Conservation (phyloP, 306 rosid species). For the Lathyrus oleraceus region DNA sequence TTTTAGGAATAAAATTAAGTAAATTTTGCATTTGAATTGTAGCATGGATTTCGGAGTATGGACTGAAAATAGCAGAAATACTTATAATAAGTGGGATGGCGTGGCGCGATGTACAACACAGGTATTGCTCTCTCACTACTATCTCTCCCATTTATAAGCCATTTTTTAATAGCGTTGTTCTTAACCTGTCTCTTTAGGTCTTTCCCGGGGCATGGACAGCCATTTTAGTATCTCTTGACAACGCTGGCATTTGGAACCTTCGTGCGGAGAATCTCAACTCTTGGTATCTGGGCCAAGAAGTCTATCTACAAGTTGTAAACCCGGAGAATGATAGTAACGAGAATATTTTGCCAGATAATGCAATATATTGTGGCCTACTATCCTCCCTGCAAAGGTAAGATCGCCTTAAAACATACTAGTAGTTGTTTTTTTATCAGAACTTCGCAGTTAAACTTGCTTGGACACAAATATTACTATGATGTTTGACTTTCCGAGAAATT, state of each 20-base stretch:
- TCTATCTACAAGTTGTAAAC: conserved; percentile 68
- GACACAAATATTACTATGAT: no score
- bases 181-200: conserved; percentile 51
- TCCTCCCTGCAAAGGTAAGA: conserved; percentile 85
- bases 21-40: conserved; percentile 42
- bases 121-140: conserved; percentile 42
- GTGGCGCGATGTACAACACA: conserved; percentile 82
- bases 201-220: conserved; percentile 98
- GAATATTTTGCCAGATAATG: conserved; percentile 60
- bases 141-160: not conserved
- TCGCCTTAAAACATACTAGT: not conserved
- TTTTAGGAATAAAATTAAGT: conserved; percentile 19
- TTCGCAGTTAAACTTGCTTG: no score
- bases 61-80: conserved; percentile 83
- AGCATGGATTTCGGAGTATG: conserved; percentile 89
- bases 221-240: conserved; percentile 82
- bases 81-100: conserved; percentile 81
- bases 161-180: conserved; percentile 1
- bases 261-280: conserved; percentile 84
- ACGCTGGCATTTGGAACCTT: conserved; percentile 90
- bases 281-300: conserved; percentile 91
- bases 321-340: conserved; percentile 59
- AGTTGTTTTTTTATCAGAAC: no score
- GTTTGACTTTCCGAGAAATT: no score
- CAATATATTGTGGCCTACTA: conserved; percentile 83